Conservation (phyloP, 352 stramenopile species). For the Peronosclerospora sorghi region DNA sequence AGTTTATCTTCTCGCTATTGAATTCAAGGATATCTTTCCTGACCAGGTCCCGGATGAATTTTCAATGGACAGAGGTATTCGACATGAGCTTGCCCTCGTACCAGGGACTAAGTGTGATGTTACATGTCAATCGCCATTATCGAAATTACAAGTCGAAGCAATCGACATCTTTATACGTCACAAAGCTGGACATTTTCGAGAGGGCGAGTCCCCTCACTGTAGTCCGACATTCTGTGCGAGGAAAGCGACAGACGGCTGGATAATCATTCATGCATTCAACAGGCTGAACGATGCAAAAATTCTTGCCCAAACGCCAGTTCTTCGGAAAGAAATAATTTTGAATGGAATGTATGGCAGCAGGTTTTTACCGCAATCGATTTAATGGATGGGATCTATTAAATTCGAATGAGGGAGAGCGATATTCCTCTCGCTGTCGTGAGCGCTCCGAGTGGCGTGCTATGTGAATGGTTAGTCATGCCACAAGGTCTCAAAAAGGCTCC, state of each 20-base stretch:
- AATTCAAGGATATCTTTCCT: neutral
- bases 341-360: neutral
- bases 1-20: too few species aligned
- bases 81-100: neutral
- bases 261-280: too few species aligned
- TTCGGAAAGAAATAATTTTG: neutral
- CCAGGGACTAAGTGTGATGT: too few species aligned
- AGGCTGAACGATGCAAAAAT: neutral
- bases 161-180: neutral
- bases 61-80: neutral
- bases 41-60: neutral
- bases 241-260: neutral
- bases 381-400: slow-evolving; percentile 11
- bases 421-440: slow-evolving; percentile 17
- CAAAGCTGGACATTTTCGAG: neutral
- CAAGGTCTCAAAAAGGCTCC: slow-evolving; percentile 11
- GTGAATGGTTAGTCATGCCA: slow-evolving; percentile 11
- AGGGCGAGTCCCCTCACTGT: neutral
- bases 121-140: neutral
- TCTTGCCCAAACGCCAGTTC: too few species aligned
- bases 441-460: slow-evolving; percentile 10
- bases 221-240: neutral
- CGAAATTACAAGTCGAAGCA: neutral
- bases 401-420: slow-evolving; percentile 14
- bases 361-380: slow-evolving; percentile 3